Evolutionary conservation across 208 protist genomes (phyloP).

Genomic region (Herpetomonas tarakana): DNA sequence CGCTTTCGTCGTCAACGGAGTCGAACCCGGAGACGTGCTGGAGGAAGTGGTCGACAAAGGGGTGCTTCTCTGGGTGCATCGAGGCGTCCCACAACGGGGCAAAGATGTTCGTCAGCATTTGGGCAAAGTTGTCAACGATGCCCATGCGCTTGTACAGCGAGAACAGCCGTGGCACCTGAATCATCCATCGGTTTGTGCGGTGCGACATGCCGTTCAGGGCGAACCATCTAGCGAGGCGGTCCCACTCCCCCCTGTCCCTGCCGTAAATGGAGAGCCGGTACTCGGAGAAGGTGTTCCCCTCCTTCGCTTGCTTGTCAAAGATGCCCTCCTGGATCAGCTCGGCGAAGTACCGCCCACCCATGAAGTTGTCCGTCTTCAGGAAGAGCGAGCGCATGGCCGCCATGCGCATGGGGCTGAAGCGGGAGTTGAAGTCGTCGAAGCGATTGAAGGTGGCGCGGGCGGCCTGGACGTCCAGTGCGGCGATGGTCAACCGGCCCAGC

Average conservation of each 20-base stretch:
- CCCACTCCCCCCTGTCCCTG: slow-evolving; percentile 54
- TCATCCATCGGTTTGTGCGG: slow-evolving; percentile 95
- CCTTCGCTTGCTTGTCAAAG: slow-evolving; percentile 46
- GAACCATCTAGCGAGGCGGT: slow-evolving; percentile 70
- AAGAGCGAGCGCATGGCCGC: slow-evolving; percentile 65
- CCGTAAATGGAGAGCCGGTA: slow-evolving; percentile 89
- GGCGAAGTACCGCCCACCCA: slow-evolving; percentile 88
- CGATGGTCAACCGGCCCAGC: slow-evolving; percentile 62
- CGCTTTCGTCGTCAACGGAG: slow-evolving; percentile 96
- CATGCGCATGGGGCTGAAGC: slow-evolving; percentile 76
- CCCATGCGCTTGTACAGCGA: slow-evolving; percentile 61
- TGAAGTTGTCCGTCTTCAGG: slow-evolving; percentile 87
- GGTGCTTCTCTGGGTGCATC: slow-evolving; percentile 86
- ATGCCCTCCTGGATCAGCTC: slow-evolving; percentile 57
- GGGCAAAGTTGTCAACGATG: slow-evolving; percentile 83
- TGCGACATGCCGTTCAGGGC: slow-evolving; percentile 89
- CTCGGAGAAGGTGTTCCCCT: slow-evolving; percentile 72
- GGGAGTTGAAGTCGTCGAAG: slow-evolving; percentile 88
- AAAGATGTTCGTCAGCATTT: slow-evolving; percentile 97
- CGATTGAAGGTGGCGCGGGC: slow-evolving; percentile 82
- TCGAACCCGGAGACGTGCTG: slow-evolving; percentile 96
- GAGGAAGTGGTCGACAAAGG: slow-evolving; percentile 93
- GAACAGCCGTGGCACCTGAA: slow-evolving; percentile 94
- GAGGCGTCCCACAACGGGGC: slow-evolving; percentile 97
- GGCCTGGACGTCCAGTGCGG: slow-evolving; percentile 79